Evolutionary conservation across 2,329 filamentous ascomycete species (phyloP), one percentile per base, ranked within the genome.

Genomic region (Microdochium bolleyi): DNA sequence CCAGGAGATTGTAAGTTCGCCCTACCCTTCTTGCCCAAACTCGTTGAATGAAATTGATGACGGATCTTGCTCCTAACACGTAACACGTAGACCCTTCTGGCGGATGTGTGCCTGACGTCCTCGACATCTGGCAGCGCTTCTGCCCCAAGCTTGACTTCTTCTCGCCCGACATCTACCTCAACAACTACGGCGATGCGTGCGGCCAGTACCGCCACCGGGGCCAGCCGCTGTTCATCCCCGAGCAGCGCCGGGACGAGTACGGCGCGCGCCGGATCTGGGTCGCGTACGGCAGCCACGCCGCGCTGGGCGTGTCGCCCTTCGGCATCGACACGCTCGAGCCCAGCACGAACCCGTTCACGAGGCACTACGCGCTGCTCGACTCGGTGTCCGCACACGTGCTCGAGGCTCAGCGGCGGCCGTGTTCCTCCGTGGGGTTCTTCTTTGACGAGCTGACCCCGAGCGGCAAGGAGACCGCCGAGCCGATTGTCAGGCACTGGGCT

Each of bases 201-300:
- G 58, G 57, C 11, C 67, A 72, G 24, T 79, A 77, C 54, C 60
- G 68, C 2, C 72, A 75, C 50, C 62, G 67, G 3, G 60, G 63
- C 11, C 72, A 77, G 55, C 67, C 74, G 0, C 65, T 79, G 0
- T 78, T 79, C 56, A 77, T 79, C 37, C 76, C 76, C 0, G 76
- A 79, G 62, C 76, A 79, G 57, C 65, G 75, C 4, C 67, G 76
- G 13, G 76, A 78, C 51, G 73, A 74, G 34, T 65, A 70, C 25
- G 74, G 74, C 5, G 67, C 71, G 0, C 60, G 72, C 5, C 56
- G 74, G 2, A 60, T 75, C 1, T 77, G 72, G 71, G 50, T 67
- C 0, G 68, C 74, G 1, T 65, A 62, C 50, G 68, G 64, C 2
- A 60, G 61, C 2, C 63, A 66, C 54, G 57, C 57, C 27, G 61